Base-by-base conservation (phyloP, 129 eudicot species). In the Pulicaria dysenterica region DNA sequence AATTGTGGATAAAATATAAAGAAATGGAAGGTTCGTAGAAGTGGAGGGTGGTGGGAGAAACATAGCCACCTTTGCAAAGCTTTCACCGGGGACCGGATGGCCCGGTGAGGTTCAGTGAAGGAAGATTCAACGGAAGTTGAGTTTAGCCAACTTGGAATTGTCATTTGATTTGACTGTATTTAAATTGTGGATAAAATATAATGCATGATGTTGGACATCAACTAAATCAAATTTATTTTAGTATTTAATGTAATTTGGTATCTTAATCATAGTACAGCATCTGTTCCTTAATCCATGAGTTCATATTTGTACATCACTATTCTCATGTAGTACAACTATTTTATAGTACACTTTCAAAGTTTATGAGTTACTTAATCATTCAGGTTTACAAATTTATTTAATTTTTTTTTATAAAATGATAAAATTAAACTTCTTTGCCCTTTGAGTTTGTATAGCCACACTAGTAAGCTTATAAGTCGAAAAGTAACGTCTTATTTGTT, bases 131-230 rank as follows among this genome's bases (percentile, higher is more conserved):
- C 51, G 73, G 80, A 56, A 56, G 59, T 8, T 12, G 67, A 55
- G 45, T 62, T 70, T 38, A 78, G 73, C 60, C 73, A 78, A 78
- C 59, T 78, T 78, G 82, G 82, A 78, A 70, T 70, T 38, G 76
- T 69, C 65, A 42, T 39, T 62, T 78, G 73, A 42, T 39, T 62
- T 78, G 73, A 71, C 65, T 59, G 39, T 13, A 17, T 5, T 0
- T 7, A 56, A 56, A 47, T 31, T 4, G 24, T 64, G 5, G 5
- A 34, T 60, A n/a, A 12, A 60, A 5, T 13, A 5, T 38, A 48
- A 51, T 47, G 43, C 42, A 56, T 61, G 70, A 59, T 17, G 15
- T 53, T 53, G 41, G 65, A 70, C 58, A 41, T 10, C 54, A 69
- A 34, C 37, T 19, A 34, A 43, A 61, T 43, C 38, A 42, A 13